These are phyloP conservation scores for Fomitopsis betulina DNA, from an alignment of 1,284 basidiomycete species.

Conservation along the genomic window DNA sequence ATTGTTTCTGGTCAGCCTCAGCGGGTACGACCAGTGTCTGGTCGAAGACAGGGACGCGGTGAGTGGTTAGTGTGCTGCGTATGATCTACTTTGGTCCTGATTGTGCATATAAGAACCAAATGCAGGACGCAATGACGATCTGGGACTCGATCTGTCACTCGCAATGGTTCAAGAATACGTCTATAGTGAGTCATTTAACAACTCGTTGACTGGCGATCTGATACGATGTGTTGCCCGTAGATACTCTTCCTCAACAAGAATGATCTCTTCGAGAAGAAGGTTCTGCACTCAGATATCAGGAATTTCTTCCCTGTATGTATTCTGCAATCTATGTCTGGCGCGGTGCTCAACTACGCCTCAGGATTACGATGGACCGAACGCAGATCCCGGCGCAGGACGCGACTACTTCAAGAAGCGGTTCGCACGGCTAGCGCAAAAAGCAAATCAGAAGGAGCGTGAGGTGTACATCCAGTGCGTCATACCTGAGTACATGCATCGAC, in stretches of 20 bases:
- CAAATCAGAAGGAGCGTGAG: conserved; percentile 80
- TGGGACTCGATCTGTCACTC: conserved; percentile 94
- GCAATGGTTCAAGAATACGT: conserved; percentile 90
- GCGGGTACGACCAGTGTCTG: conserved; percentile 89
- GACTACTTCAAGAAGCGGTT: conserved; percentile 92
- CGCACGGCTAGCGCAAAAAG: conserved; percentile 75
- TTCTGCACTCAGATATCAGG: conserved; percentile 77
- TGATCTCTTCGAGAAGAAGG: conserved; percentile 85
- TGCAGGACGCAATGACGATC: conserved; percentile 94
- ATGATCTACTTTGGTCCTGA: conserved; percentile 1
- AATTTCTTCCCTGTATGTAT: conserved; percentile 76
- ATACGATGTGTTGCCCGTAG: conserved; percentile 31
- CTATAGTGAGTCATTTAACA: conserved; percentile 57
- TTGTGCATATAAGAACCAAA: conserved; percentile 69
- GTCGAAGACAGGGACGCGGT: conserved; percentile 92
- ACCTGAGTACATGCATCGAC: neutral
- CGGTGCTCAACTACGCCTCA: conserved; percentile 20
- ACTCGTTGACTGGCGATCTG: neutral
- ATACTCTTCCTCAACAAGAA: conserved; percentile 92
- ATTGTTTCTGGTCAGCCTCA: conserved; percentile 81
- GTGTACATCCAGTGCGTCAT: conserved; percentile 84
- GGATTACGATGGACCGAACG: conserved; percentile 74
- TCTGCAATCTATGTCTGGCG: neutral
- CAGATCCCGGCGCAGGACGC: conserved; percentile 71
- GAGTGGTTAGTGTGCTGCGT: conserved; percentile 24